Evolutionary conservation across 441 rosid genomes (phyloP).

Genomic region (Eutrema salsugineum): DNA sequence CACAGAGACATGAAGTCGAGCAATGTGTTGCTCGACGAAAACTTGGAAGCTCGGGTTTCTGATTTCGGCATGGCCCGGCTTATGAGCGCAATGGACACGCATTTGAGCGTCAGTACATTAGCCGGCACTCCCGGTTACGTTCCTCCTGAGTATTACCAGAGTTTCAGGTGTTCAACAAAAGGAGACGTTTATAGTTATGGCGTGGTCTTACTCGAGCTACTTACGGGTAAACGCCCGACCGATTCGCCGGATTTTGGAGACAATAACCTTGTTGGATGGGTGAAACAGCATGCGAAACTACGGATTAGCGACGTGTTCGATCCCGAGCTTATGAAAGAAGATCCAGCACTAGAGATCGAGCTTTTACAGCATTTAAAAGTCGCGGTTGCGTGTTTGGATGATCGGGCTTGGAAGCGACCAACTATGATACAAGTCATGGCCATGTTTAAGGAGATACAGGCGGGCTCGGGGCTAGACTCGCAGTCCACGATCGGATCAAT

Average conservation of each 20-base stretch:
- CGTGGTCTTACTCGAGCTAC: slow-evolving; percentile 81
- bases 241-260: slow-evolving; percentile 98
- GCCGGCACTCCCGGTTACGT: slow-evolving; percentile 99
- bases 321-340: slow-evolving; percentile 66
- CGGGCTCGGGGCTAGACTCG: slow-evolving; percentile 73
- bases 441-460: slow-evolving; percentile 74
- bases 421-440: slow-evolving; percentile 84
- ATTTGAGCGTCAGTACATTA: slow-evolving; percentile 93
- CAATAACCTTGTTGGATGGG: slow-evolving; percentile 98
- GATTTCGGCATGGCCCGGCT: slow-evolving; percentile 99
- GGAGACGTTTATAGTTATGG: slow-evolving; percentile 98
- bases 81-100: slow-evolving; percentile 87
- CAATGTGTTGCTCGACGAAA: slow-evolving; percentile 80
- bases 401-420: slow-evolving; percentile 65
- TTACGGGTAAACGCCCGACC: slow-evolving; percentile 88
- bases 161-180: slow-evolving; percentile 86
- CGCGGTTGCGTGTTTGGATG: slow-evolving; percentile 82
- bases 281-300: slow-evolving; percentile 81
- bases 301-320: slow-evolving; percentile 73
- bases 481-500: slow-evolving; percentile 56
- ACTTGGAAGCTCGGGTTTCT: slow-evolving; percentile 87
- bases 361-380: slow-evolving; percentile 69
- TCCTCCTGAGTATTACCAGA: slow-evolving; percentile 96
- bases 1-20: slow-evolving; percentile 99
- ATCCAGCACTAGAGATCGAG: slow-evolving; percentile 63